phyloP scores from a whole-genome alignment of 192 early-diverging fungal species.

The Coemansia biformis region DNA sequence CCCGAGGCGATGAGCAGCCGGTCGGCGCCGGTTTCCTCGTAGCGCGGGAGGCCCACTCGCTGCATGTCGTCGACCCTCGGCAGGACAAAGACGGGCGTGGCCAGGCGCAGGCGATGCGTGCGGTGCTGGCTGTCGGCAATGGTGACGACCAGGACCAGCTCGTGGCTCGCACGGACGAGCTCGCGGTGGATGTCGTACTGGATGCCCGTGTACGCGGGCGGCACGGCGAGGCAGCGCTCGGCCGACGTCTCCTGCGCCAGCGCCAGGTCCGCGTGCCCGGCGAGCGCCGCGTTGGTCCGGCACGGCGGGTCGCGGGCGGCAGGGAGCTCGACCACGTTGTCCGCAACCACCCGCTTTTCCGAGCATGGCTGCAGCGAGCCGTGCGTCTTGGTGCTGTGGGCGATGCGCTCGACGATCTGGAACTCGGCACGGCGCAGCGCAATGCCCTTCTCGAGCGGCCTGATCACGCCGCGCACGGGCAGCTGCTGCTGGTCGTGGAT shows the following conservation, averaged over 20 bases:
- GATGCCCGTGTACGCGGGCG: constrained; percentile 36
- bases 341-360: constrained; percentile 11
- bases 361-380: constrained; percentile 8
- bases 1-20: constrained; percentile 30
- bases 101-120: constrained; percentile 36
- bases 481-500: constrained; percentile 35
- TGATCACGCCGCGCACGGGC: constrained; percentile 33
- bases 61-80: constrained; percentile 15
- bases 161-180: constrained; percentile 33
- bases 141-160: constrained; percentile 27
- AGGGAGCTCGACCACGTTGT: constrained; percentile 18
- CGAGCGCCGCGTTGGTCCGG: neutral
- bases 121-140: constrained; percentile 16
- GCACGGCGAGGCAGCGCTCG: constrained; percentile 26
- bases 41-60: constrained; percentile 32
- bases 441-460: constrained; percentile 37
- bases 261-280: constrained; percentile 13
- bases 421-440: constrained; percentile 31
- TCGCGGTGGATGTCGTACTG: constrained; percentile 46
- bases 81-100: constrained; percentile 39
- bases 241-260: constrained; percentile 27
- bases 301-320: constrained; percentile 1
- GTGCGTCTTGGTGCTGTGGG: constrained; percentile 6
- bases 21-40: constrained; percentile 28
- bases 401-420: constrained; percentile 28